These are phyloP conservation scores for Scedosporium apiospermum DNA, from an alignment of 2,329 filamentous ascomycete genomes.

Conservation along the genomic window DNA sequence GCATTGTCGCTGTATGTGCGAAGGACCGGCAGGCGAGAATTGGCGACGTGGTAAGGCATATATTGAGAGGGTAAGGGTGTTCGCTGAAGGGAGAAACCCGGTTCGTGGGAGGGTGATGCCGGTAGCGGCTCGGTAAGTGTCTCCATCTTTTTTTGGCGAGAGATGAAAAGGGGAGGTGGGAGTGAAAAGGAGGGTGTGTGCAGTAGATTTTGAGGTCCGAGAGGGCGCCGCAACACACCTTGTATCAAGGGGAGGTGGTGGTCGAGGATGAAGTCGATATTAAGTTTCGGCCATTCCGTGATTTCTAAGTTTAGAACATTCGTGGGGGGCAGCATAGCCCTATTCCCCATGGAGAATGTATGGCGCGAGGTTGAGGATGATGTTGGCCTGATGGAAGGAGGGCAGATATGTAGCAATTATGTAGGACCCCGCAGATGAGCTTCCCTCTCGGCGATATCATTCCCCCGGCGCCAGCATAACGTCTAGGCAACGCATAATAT, in stretches of 20 bases:
- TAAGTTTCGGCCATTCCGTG: no score
- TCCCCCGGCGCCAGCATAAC: neutral
- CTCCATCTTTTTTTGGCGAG: neutral
- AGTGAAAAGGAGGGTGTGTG: neutral
- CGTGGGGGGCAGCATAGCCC: no score
- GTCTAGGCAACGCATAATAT: no score
- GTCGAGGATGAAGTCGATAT: no score
- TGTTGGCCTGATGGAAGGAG: neutral
- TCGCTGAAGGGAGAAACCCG: neutral
- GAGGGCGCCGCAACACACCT: neutral
- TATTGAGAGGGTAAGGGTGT: neutral
- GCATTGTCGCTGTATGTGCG: neutral
- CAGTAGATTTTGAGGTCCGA: neutral
- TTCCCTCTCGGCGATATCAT: neutral
- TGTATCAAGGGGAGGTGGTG: neutral
- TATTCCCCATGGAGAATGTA: no score
- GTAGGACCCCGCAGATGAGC: neutral
- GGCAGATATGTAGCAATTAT: neutral
- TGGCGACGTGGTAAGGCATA: neutral
- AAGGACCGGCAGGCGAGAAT: neutral
- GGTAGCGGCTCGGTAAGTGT: neutral
- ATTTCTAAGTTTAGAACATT: no score
- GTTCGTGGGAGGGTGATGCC: neutral
- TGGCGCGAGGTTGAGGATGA: neutral
- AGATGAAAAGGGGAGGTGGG: neutral